Percentiles rank a stretch among this genome's conserved stretches.
phyloP scores from a whole-genome alignment of 768 basidiomycete genomes.

The Kwoniella europaea region DNA sequence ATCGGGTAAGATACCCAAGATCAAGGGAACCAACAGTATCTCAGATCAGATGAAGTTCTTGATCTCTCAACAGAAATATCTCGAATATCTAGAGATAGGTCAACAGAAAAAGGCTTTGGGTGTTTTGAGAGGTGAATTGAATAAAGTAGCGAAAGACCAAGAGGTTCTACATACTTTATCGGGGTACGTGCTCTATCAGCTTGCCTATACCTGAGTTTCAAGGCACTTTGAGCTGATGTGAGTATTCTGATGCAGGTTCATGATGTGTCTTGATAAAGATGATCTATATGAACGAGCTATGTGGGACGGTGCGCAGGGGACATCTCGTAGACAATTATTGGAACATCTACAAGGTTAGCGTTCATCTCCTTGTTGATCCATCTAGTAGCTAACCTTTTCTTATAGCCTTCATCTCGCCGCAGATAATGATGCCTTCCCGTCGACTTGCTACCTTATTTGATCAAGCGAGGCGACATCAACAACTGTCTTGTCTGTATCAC shows the following conservation, averaged over 20 bases:
- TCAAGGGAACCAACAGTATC: conserved; percentile 28
- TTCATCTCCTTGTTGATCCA: conserved; percentile 67
- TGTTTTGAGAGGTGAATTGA: conserved; percentile 84
- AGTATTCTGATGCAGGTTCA: conserved; percentile 65
- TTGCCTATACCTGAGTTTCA: no score
- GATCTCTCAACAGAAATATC: conserved; percentile 92
- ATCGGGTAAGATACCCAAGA: conserved; percentile 32
- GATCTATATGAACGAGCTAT: conserved; percentile 78
- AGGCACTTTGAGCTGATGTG: not conserved
- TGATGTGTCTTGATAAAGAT: conserved; percentile 87
- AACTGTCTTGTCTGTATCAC: conserved; percentile 82
- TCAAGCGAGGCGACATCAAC: conserved; percentile 82
- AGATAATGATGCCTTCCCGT: conserved; percentile 88
- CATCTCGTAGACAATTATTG: conserved; percentile 77
- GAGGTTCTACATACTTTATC: conserved; percentile 85
- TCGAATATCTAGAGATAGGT: conserved; percentile 83
- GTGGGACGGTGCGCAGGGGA: conserved; percentile 88
- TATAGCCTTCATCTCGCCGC: conserved; percentile 75
- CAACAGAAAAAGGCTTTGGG: conserved; percentile 80
- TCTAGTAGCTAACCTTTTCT: no score
- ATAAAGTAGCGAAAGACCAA: conserved; percentile 76
- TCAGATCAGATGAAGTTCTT: conserved; percentile 78
- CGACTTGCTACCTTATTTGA: conserved; percentile 82
- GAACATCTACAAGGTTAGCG: conserved; percentile 77
- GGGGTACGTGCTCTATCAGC: conserved; percentile 65